A percentile compares a stretch with the other conserved stretches of the same genome.
These are phyloP conservation scores for Mixia osmundae DNA, from an alignment of 1,284 basidiomycete species.

Conservation along the genomic window DNA sequence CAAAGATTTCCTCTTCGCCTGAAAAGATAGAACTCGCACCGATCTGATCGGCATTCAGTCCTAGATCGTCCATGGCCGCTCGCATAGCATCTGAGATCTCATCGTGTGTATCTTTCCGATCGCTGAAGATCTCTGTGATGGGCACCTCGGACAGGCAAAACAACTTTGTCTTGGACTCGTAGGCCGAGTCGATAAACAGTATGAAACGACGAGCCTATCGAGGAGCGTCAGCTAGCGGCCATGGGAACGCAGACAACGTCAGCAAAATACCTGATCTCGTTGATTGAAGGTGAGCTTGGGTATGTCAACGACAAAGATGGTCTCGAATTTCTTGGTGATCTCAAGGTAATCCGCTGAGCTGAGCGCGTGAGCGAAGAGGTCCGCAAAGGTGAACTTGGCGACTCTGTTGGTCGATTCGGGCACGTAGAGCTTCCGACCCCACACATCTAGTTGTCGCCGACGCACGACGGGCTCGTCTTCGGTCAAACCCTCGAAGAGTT, in stretches of 20 bases:
- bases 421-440: conserved; percentile 62
- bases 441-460: conserved; percentile 49
- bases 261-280: conserved; percentile 47
- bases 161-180: conserved; percentile 79
- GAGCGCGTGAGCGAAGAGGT: conserved; percentile 70
- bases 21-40: conserved; percentile 67
- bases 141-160: conserved; percentile 76
- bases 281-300: conserved; percentile 62
- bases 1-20: conserved; percentile 82
- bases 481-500: conserved; percentile 53
- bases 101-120: conserved; percentile 28
- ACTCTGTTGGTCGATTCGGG: conserved; percentile 55
- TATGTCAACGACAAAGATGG: conserved; percentile 68
- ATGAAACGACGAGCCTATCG: conserved; percentile 71
- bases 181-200: conserved; percentile 82
- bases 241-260: not conserved
- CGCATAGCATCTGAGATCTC: conserved; percentile 55
- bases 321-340: conserved; percentile 64
- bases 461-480: conserved; percentile 33
- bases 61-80: conserved; percentile 57
- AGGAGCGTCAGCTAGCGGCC: not conserved
- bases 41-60: conserved; percentile 33
- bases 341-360: conserved; percentile 92
- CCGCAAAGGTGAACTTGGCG: conserved; percentile 66
- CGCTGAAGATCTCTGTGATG: conserved; percentile 64